Base-by-base conservation (phyloP, 2,329 filamentous ascomycete species). In the Trichoderma oligosporum region DNA sequence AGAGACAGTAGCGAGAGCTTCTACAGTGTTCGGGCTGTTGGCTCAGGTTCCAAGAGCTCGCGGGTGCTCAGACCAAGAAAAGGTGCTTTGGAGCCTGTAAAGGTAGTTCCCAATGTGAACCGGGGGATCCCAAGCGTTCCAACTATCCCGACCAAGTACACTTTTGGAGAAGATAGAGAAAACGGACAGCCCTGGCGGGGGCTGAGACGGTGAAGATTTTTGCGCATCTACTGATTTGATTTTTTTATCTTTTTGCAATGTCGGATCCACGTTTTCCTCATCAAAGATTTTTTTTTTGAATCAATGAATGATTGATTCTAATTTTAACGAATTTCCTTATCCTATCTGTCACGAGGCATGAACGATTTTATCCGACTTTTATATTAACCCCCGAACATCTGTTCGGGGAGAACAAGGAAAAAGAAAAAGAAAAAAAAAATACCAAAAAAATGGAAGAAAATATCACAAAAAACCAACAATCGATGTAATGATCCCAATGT, bases 51-150 rank as follows among this genome's bases (percentile, higher is more conserved):
- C 16, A 59, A 61, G 4, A 61, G 62, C 31, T 60, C 62, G 6
- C 64, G 67, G 5, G 44, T 4, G 4, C 53, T 56, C 12, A 62
- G 68, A 46, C 61, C 70, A 14, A 64, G 69, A 12, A 55, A 46
- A 7, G n/a, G 60, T 33, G 62, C 62, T 20, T 61, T 44, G 27
- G 66, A 63, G 56, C 67, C 71, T 29, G 67, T 80, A 49, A 70
- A 71, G 24, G 71, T 78, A 29, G 69, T 77, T 29, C 74, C 78
- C 5, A 75, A 78, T 62, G 71, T 66, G 45, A 79, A 80, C 61
- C 71, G 74, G 33, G 78, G 77, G 14, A 76, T 78, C 44, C 76
- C 77, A 3, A 69, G 64, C 25, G 73, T 79, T 42, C 74, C 78
- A 22, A 67, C 67, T 31, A 76, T 79, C 27, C 74, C 79, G 11